These are phyloP conservation scores for Immersiporthe knoxdaviesiana DNA, from an alignment of 2,329 filamentous ascomycete genomes.

Conservation along the genomic window DNA sequence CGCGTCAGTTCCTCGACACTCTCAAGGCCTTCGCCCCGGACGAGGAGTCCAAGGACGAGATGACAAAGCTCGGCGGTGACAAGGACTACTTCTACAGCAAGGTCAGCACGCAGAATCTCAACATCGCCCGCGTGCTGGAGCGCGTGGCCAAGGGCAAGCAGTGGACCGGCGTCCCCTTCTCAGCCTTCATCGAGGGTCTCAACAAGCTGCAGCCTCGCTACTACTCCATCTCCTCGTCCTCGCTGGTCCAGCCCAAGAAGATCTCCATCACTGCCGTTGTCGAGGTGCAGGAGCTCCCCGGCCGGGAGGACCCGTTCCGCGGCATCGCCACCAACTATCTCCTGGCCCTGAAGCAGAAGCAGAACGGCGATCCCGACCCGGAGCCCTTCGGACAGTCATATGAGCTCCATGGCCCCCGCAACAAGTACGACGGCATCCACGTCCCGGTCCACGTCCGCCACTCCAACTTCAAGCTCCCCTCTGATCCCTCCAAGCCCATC, in stretches of 20 bases:
- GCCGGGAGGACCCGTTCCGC: conserved; percentile 77
- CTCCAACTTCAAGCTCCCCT: conserved; percentile 98
- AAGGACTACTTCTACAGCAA: conserved; percentile 95
- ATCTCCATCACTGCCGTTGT: conserved; percentile 96
- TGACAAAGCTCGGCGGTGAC: conserved; percentile 85
- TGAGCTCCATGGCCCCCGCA: conserved; percentile 83
- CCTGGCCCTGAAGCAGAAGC: conserved; percentile 92
- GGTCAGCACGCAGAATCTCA: conserved; percentile 79
- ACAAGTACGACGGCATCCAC: conserved; percentile 96
- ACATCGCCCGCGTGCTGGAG: conserved; percentile 84
- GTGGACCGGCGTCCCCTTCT: conserved; percentile 89
- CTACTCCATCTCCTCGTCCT: conserved; percentile 99
- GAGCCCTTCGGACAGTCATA: conserved; percentile 86
- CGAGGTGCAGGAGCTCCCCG: conserved; percentile 78
- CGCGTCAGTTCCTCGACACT: conserved; percentile 89
- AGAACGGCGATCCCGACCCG: conserved; percentile 82
- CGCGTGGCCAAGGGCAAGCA: conserved; percentile 71
- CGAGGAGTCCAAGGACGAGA: conserved; percentile 82
- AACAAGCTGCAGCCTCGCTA: conserved; percentile 96
- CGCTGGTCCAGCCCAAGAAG: conserved; percentile 88
- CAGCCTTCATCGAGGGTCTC: conserved; percentile 88
- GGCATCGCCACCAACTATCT: conserved; percentile 98
- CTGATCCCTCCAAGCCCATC: conserved; percentile 88
- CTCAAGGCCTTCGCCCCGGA: conserved; percentile 88
- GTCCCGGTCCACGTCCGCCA: conserved; percentile 95